Conservation (phyloP, 192 early-diverging fungal species). For the Backusella tuberculispora region DNA sequence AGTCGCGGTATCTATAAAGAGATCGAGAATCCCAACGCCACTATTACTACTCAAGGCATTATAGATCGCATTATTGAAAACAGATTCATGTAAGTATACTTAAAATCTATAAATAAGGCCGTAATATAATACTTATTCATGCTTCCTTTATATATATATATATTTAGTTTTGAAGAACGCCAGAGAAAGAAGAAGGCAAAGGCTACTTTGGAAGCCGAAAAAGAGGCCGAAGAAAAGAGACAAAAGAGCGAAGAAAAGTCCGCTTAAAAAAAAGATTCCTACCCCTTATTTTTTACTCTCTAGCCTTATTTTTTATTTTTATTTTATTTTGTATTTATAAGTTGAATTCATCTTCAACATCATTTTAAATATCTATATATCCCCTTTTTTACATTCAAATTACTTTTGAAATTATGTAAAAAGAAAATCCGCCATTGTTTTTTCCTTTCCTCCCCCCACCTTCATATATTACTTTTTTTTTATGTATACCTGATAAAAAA, state of each 20-base stretch:
- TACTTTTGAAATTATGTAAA: not conserved
- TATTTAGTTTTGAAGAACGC: slow-evolving; percentile 63
- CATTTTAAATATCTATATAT: slow-evolving; percentile 4
- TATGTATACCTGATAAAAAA: too few species aligned
- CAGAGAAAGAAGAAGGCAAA: slow-evolving; percentile 77
- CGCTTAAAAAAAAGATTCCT: not conserved
- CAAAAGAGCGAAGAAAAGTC: slow-evolving; percentile 4
- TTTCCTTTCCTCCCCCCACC: not conserved
- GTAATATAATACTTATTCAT: not conserved
- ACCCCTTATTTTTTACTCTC: not conserved
- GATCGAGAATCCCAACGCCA: slow-evolving; percentile 74
- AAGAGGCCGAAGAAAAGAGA: slow-evolving; percentile 62
- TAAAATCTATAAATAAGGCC: not conserved
- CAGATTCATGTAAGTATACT: slow-evolving; percentile 66
- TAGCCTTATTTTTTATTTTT: not conserved
- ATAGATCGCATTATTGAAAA: slow-evolving; percentile 89
- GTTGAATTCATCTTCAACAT: not conserved
- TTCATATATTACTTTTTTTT: not conserved
- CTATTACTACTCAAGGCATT: slow-evolving; percentile 84
- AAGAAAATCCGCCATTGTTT: not conserved
- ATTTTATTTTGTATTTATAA: slow-evolving; percentile 10
- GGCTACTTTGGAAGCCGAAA: slow-evolving; percentile 66
- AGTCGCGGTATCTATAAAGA: slow-evolving; percentile 73
- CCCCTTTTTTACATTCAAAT: not conserved
- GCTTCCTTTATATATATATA: not conserved